A percentile compares a stretch with the other conserved stretches of the same genome.
These are phyloP conservation scores for Fulvia fulva DNA, from an alignment of 2,329 filamentous ascomycete genomes.

Conservation along the genomic window DNA sequence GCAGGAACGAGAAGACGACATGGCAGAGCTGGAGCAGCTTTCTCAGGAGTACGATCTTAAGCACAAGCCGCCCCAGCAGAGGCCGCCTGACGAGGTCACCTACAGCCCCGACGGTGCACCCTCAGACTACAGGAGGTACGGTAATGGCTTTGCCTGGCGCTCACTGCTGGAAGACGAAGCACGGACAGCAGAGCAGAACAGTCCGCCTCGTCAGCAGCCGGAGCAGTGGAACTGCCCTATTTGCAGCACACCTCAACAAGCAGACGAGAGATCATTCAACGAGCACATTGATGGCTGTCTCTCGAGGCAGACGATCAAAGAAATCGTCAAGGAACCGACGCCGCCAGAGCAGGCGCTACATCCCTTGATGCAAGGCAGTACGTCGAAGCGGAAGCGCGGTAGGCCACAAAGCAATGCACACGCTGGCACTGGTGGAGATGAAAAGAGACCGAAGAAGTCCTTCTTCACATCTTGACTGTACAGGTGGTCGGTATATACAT, in stretches of 20 bases:
- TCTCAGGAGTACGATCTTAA: slow-evolving; percentile 53
- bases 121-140: slow-evolving; percentile 30
- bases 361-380: slow-evolving; percentile 14
- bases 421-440: slow-evolving; percentile 1
- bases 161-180: slow-evolving; percentile 30
- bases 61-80: slow-evolving; percentile 18
- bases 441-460: slow-evolving; percentile 26
- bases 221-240: slow-evolving; percentile 82
- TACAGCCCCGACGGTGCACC: slow-evolving; percentile 7
- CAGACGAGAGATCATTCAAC: slow-evolving; percentile 77
- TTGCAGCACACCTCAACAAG: slow-evolving; percentile 69
- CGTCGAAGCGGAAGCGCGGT: slow-evolving; percentile 29
- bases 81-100: slow-evolving; percentile 4
- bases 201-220: slow-evolving; percentile 7
- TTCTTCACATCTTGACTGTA: slow-evolving; percentile 22
- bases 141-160: slow-evolving; percentile 33
- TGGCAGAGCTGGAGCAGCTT: slow-evolving; percentile 58
- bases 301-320: slow-evolving; percentile 78
- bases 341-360: slow-evolving; percentile 9
- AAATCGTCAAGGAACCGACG: slow-evolving; percentile 61
- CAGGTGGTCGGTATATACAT: not conserved
- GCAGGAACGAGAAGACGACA: slow-evolving; percentile 57
- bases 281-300: slow-evolving; percentile 90
- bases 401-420: slow-evolving; percentile 7
- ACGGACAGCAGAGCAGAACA: slow-evolving; percentile 29